Percentiles rank a stretch among this genome's conserved stretches.
phyloP scores from a whole-genome alignment of 257 asterid species.

The Gentiana straminea region DNA sequence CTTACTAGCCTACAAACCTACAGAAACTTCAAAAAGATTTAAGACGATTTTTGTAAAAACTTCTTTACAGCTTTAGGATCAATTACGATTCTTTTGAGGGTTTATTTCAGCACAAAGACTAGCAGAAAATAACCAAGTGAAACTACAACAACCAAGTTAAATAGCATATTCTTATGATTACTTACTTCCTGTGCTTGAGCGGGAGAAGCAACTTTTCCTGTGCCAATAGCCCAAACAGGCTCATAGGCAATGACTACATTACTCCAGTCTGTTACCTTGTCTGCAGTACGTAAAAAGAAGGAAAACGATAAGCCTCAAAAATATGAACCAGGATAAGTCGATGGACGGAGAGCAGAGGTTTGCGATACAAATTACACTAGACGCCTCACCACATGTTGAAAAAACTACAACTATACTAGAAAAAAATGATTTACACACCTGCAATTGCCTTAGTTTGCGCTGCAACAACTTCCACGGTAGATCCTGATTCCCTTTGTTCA shows the following conservation, averaged over 20 bases:
- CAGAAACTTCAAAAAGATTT: too few relatives aligned
- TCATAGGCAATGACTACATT: conserved; percentile 91
- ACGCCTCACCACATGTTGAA: too few relatives aligned
- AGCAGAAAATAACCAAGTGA: neutral
- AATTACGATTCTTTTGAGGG: neutral
- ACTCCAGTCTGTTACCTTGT: conserved; percentile 56
- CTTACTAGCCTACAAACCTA: too few relatives aligned
- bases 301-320: conserved; percentile 3
- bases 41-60: too few relatives aligned
- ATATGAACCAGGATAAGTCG: neutral
- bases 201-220: conserved; percentile 94
- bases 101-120: neutral
- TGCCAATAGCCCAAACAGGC: conserved; percentile 99
- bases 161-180: neutral
- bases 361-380: too few relatives aligned
- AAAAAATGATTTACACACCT: conserved; percentile 33
- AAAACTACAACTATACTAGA: too few relatives aligned
- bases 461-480: conserved; percentile 82
- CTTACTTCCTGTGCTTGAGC: conserved; percentile 99
- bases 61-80: neutral
- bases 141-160: neutral
- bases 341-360: too few relatives aligned
- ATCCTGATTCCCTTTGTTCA: conserved; percentile 92
- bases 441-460: conserved; percentile 98
- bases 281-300: conserved; percentile 28